phyloP scores from a whole-genome alignment of 495 filamentous ascomycete genomes.

The Podospora bellae-mahoneyi region DNA sequence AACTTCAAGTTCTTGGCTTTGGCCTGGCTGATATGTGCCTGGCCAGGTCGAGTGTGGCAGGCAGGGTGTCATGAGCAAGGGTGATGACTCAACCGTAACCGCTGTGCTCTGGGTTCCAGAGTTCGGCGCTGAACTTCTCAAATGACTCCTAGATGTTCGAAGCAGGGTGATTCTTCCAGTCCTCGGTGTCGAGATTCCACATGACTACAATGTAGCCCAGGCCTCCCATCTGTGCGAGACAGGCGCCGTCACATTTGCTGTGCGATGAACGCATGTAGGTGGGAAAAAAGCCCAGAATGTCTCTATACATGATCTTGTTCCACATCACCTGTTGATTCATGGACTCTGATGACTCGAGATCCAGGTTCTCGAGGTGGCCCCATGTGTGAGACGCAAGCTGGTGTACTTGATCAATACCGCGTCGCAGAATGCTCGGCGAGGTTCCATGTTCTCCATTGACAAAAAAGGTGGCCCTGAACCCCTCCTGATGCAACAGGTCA shows the following conservation, averaged over 20 bases:
- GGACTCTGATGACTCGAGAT: neutral
- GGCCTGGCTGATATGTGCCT: neutral
- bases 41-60: neutral
- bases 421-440: neutral
- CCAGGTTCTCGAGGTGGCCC: slow-evolving; percentile 31
- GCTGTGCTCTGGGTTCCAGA: neutral
- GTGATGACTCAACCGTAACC: neutral
- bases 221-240: neutral
- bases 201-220: neutral
- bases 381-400: slow-evolving; percentile 30
- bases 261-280: slow-evolving; percentile 42
- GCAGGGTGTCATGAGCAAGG: neutral
- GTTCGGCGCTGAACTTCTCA: neutral
- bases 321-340: slow-evolving; percentile 26
- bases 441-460: neutral
- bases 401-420: slow-evolving; percentile 21
- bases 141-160: neutral
- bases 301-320: slow-evolving; percentile 23
- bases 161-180: neutral
- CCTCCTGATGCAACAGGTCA: neutral
- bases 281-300: slow-evolving; percentile 32
- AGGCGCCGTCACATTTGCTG: slow-evolving; percentile 21
- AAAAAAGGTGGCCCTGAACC: neutral
- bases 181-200: neutral
- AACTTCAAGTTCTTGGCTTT: neutral